Evolutionary conservation across 2,329 filamentous ascomycete species (phyloP), one percentile per base, ranked within the genome.

Genomic region (Anisogramma anomala): DNA sequence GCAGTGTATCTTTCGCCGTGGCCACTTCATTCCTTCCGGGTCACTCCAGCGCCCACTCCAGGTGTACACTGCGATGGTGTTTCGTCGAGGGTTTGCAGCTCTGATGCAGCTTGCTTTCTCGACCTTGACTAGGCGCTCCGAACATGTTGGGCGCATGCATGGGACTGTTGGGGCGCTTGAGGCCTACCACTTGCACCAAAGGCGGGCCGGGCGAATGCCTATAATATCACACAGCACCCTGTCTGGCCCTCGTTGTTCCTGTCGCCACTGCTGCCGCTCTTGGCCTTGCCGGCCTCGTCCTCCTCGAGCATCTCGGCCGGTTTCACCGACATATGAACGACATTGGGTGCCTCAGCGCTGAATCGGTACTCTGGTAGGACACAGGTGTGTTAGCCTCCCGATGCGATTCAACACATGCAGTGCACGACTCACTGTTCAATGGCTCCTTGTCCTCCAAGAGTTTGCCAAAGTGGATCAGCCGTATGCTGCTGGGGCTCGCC

Each of bases 261-360:
- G 7, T 64, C 58, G n/a, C 63, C 58, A 30, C 63, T 55, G 28
- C 62, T 54, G 48, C 55, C 58, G 53, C 64, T 67, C 58, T 81
- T 83, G 44, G 73, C 71, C 25, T 74, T 73, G 55, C 80, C 82
- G 42, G 82, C 78, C 51, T 85, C 82, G 53, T 84, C 79, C 50
- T 81, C 77, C 54, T 91, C 86, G 49, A 93, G 81, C 47, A 89
- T 73, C 55, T 94, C 85, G 55, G 87, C 82, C 3, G 87, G 87
- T 52, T 84, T 83, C 52, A 94, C 79, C 5, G 84, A 89, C 86
- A 94, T 94, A 61, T 94, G 87, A n/a, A 94, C 79, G 20, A 94
- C 84, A 51, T 94, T 94, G 6, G 84, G 76, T 9, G 71, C 67
- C 48, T 86, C 80, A 22, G 70, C 69, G 54, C 76, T 83, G 55